These are phyloP conservation scores for Kwoniella sp. DNA, from an alignment of 768 basidiomycete genomes.

Conservation along the genomic window DNA sequence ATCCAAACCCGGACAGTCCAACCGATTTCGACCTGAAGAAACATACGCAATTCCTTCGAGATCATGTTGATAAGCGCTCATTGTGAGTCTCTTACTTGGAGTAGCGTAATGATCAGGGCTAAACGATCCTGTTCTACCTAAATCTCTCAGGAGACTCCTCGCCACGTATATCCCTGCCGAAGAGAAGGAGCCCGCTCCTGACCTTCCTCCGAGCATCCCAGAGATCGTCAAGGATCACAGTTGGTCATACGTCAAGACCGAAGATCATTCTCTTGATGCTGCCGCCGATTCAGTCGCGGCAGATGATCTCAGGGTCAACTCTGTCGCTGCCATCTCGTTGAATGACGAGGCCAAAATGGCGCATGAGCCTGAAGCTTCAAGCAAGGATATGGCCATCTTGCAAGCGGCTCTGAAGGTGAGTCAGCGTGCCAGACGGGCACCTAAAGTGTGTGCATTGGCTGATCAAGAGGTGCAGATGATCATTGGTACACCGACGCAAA, in stretches of 20 bases:
- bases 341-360: neutral
- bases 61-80: constrained; percentile 79
- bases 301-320: constrained; percentile 17
- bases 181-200: constrained; percentile 24
- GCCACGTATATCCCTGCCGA: constrained; percentile 26
- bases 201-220: constrained; percentile 25
- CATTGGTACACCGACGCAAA: constrained; percentile 66
- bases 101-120: constrained; percentile 66
- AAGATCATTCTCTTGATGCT: constrained; percentile 15
- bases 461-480: constrained; percentile 64
- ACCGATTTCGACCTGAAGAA: constrained; percentile 76
- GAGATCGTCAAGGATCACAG: constrained; percentile 12
- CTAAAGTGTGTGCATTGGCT: constrained; percentile 62
- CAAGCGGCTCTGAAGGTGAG: constrained; percentile 24
- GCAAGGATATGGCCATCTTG: constrained; percentile 12
- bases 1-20: constrained; percentile 68
- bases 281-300: constrained; percentile 13
- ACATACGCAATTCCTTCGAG: constrained; percentile 80
- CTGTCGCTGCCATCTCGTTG: constrained; percentile 8
- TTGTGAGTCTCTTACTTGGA: constrained; percentile 63
- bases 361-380: neutral
- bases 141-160: constrained; percentile 6
- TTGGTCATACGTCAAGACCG: constrained; percentile 24
- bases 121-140: constrained; percentile 56
- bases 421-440: constrained; percentile 59